Evolutionary conservation across 169 alveolate species (phyloP).

Genomic region (Plasmodium cynomolgi): DNA sequence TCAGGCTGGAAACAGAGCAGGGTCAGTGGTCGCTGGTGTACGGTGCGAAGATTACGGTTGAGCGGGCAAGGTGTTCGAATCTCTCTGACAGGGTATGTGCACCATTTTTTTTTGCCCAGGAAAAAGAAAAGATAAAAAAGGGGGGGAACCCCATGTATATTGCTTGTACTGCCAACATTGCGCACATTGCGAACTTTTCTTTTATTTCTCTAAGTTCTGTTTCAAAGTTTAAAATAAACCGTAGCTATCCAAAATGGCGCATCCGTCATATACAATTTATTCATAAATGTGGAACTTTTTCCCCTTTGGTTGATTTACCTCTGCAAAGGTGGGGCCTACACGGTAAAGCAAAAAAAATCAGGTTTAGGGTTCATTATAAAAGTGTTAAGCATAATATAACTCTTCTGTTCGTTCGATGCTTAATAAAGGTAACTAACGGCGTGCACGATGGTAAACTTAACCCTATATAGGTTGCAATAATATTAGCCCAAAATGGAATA

Average conservation of each 20-base stretch:
- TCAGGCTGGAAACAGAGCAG: constrained; percentile 78
- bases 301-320: background rate
- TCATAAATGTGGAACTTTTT: background rate
- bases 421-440: background rate
- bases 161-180: background rate
- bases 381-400: background rate
- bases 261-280: background rate
- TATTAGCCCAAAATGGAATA: background rate
- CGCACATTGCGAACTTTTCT: no score
- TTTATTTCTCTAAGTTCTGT: background rate
- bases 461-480: background rate
- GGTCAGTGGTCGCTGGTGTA: constrained; percentile 73
- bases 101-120: constrained; percentile 23
- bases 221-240: background rate
- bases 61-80: constrained; percentile 1
- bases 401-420: background rate
- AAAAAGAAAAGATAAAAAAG: background rate
- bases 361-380: background rate
- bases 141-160: background rate
- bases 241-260: background rate
- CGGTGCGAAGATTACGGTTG: constrained; percentile 75
- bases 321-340: background rate
- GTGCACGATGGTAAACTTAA: background rate
- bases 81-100: constrained; percentile 38
- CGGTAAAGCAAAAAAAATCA: background rate